Base-by-base conservation (phyloP, 805 yeast genomes). In the Candida broadrunensis region DNA sequence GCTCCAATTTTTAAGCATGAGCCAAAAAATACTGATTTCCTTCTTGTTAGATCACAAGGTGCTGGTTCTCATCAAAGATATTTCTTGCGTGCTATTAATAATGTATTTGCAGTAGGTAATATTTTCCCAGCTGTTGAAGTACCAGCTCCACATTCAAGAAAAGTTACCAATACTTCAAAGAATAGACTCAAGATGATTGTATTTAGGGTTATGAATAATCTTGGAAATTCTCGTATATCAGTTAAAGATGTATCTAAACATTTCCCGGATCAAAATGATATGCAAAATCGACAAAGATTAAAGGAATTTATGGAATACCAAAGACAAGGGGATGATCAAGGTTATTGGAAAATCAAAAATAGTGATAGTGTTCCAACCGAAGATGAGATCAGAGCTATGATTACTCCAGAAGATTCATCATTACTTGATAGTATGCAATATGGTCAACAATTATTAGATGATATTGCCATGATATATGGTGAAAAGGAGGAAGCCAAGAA, bases 221-320 rank as follows among this genome's bases (percentile, higher is more conserved):
- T 77, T 35, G 85, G 85, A 2, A 77, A 80, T 27, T 81, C 85
- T 30, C 72, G 98, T 27, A 72, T 93, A 32, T 73, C 87, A 6
- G 95, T 93, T 9, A 83, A 83, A 48, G 98, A 93, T 49, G 87
- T 93, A 17, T 81, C 96, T 0, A 77, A 78, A 37, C 97, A 91
- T 67, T 93, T 93, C 58, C 98, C 99, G 0, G 98, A 89, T 51
- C 97, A 90, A 61, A 90, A 86, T 55, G 98, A 93, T 56, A 90
- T 91, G 88, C 99, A 93, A 60, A 91, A 88, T 58, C 77, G 99
- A 52, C 98, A 91, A 65, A 75, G 97, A 46, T 73, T 93, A 42
- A 93, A 93, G 61, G 99, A 93, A 65, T 93, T 93, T 53, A 93
- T 93, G 99, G 97, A 90, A 54, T 93, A 87, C 54, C 97, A 91